Evolutionary conservation across 495 filamentous ascomycete genomes (phyloP).

Genomic region (Jackrogersella multiformis): DNA sequence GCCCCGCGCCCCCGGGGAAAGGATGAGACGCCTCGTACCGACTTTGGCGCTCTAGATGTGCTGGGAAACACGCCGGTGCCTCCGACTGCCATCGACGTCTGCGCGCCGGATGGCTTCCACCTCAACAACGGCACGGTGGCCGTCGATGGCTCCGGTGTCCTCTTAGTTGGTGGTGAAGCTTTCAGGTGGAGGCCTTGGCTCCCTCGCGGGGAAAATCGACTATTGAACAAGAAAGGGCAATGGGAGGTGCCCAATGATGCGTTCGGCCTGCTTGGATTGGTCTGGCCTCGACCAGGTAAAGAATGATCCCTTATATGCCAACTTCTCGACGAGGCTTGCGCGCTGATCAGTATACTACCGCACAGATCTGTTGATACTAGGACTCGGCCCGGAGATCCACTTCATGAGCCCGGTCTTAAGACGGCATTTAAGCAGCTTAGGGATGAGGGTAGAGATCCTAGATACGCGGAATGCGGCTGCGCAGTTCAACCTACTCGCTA

Average conservation of each 20-base stretch:
- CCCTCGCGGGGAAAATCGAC: slow-evolving; percentile 50
- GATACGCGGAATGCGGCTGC: slow-evolving; percentile 95
- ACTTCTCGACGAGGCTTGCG: background rate
- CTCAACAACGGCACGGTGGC: slow-evolving; percentile 80
- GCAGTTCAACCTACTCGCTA: slow-evolving; percentile 87
- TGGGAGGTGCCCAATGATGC: slow-evolving; percentile 77
- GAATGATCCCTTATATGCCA: slow-evolving; percentile 14
- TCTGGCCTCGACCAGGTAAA: slow-evolving; percentile 93
- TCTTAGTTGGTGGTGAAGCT: slow-evolving; percentile 85
- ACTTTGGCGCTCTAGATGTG: slow-evolving; percentile 80
- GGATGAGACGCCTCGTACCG: slow-evolving; percentile 61
- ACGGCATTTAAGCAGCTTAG: slow-evolving; percentile 74
- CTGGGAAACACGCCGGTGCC: slow-evolving; percentile 79
- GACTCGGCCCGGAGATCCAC: slow-evolving; percentile 76
- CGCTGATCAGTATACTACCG: background rate
- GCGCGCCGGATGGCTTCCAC: slow-evolving; percentile 78
- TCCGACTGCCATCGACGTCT: slow-evolving; percentile 82
- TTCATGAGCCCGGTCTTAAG: slow-evolving; percentile 81
- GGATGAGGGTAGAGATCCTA: slow-evolving; percentile 86
- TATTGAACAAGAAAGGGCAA: slow-evolving; percentile 80
- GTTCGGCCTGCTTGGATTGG: slow-evolving; percentile 78
- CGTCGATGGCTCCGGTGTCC: slow-evolving; percentile 68
- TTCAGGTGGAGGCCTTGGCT: slow-evolving; percentile 89
- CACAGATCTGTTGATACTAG: slow-evolving; percentile 87
- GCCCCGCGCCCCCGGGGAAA: slow-evolving; percentile 29